Base-by-base conservation (phyloP, 1,139 yeast genomes). In the Suhomyces yuchorum region DNA sequence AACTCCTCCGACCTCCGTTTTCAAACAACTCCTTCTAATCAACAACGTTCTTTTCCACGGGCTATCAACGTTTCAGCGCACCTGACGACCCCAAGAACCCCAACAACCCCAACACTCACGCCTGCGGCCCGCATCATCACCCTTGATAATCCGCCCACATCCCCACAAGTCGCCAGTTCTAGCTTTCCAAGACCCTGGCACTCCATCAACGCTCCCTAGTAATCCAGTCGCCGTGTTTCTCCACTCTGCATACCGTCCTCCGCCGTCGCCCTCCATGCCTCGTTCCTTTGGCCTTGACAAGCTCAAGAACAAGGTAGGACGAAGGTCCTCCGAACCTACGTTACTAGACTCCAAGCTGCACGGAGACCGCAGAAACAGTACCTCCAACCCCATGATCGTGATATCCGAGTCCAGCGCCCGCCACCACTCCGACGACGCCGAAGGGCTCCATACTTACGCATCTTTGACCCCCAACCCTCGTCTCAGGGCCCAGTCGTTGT, bases 351-450 rank as follows among this genome's bases (percentile, higher is more conserved):
- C 47, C 11, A 47, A 51, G 24, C 33, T 42, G 15, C 15, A 43
- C 4, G 37, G 44, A 8, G 57, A 51, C 26, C 37, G 65, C 24
- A 46, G 67, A 20, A 57, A 57, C 43, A 56, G 64, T 40, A 40
- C 55, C 3, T 51, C 65, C 26, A 60, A 56, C 46, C 65, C 67
- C 30, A 56, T 56, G 61, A 56, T 62, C 14, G 52, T 56, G 19
- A 60, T 61, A 19, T 51, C 60, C 2, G 62, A 59, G 37, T 36
- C 46, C 51, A 44, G 18, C 20, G 28, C 24, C n/a, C 37, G 38
- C 20, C 19, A 33, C 20, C 38, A 14, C 15, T 9, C 23, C 17
- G 48, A 30, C 19, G 43, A 37, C 5, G 2, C 5, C 17, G 20
- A 35, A 28, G 20, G 34, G 26, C 18, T 24, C 37, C 37, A 40